Evolutionary conservation across 306 rosid species (phyloP).

Genomic region (Calophaca sinica): DNA sequence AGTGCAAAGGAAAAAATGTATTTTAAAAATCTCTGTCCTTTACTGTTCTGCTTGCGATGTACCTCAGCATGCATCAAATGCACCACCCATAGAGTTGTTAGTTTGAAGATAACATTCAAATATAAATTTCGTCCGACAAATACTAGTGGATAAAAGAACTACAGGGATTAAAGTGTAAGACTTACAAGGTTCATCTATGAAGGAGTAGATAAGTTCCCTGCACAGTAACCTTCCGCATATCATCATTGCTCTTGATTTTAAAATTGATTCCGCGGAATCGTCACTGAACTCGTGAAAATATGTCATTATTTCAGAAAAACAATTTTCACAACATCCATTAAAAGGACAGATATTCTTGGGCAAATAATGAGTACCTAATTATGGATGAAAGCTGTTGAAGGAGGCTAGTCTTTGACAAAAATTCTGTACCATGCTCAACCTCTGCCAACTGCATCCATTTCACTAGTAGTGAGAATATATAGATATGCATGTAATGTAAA

Average conservation of each 20-base stretch:
- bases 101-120: constrained; percentile 11
- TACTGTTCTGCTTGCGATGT: no score
- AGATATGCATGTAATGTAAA: constrained; percentile 3
- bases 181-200: constrained; percentile 78
- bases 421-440: constrained; percentile 76
- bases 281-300: constrained; percentile 54
- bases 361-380: constrained; percentile 62
- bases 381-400: constrained; percentile 77
- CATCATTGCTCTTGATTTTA: constrained; percentile 85
- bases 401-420: constrained; percentile 72
- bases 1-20: no score
- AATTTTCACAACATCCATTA: constrained; percentile 22
- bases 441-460: constrained; percentile 75
- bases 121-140: constrained; percentile 24
- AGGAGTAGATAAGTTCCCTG: constrained; percentile 59
- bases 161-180: constrained; percentile 36
- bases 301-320: constrained; percentile 19
- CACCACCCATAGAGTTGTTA: no score
- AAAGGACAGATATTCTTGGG: constrained; percentile 9
- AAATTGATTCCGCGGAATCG: constrained; percentile 62
- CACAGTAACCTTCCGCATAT: constrained; percentile 85
- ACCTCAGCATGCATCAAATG: no score
- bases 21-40: no score
- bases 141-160: constrained; percentile 1
- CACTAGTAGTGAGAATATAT: constrained; percentile 23